These are phyloP conservation scores for bread wheat (Triticum aestivum) DNA, from an alignment of 176 grass and related monocot genomes.

Conservation along the genomic window DNA sequence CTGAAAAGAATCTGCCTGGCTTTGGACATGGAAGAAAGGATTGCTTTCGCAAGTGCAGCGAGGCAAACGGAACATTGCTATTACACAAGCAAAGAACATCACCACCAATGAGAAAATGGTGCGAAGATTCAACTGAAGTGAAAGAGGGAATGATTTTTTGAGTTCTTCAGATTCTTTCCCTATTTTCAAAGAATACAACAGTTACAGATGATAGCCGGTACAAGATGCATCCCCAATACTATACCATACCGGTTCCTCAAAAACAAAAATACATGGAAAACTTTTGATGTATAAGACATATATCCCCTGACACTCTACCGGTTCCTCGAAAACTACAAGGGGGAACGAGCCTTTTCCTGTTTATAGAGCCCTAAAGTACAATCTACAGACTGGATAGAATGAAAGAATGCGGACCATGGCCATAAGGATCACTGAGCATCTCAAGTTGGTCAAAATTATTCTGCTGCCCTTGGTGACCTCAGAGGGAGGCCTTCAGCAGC, in stretches of 20 bases:
- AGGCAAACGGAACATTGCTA: background rate
- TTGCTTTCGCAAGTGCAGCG: conserved; percentile 29
- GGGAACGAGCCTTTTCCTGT: conserved; percentile 33
- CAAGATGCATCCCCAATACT: conserved; percentile 26
- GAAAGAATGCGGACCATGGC: conserved; percentile 43
- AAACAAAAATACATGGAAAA: conserved; percentile 40
- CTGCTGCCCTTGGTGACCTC: conserved; percentile 61
- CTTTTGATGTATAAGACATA: conserved; percentile 37
- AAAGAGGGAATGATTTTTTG: background rate
- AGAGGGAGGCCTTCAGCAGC: conserved; percentile 67
- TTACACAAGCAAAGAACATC: conserved; percentile 24
- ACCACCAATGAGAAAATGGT: background rate
- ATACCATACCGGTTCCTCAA: conserved; percentile 29
- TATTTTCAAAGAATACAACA: conserved; percentile 31
- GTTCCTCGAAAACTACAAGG: conserved; percentile 50
- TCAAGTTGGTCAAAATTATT: conserved; percentile 46
- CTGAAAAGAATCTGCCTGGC: conserved; percentile 32
- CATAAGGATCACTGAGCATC: background rate
- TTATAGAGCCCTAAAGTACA: conserved; percentile 49
- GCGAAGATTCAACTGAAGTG: background rate
- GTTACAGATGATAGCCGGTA: conserved; percentile 1
- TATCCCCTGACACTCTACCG: conserved; percentile 37
- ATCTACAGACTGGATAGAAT: conserved; percentile 49
- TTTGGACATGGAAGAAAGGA: conserved; percentile 29
- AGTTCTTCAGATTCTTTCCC: conserved; percentile 13